Conservation (phyloP, 768 basidiomycete genomes). For the Floccularia luteovirens region DNA sequence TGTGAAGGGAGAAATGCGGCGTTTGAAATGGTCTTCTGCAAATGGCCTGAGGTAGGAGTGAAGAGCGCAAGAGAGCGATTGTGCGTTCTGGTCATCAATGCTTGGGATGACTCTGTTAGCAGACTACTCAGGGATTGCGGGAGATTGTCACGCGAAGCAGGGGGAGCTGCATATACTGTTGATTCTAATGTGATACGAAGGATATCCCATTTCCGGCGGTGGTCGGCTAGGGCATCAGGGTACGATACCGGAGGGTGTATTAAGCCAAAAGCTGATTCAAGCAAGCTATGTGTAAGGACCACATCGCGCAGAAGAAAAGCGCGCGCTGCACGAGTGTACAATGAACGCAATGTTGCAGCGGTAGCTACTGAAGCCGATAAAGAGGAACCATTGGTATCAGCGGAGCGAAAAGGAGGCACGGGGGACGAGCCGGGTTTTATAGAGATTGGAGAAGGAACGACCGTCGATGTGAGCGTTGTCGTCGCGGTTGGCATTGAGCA, state of each 20-base stretch:
- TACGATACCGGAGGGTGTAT: conserved; percentile 31
- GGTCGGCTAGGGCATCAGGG: conserved; percentile 35
- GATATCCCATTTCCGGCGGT: conserved; percentile 82
- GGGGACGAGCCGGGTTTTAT: conserved; percentile 19
- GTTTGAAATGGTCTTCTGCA: conserved; percentile 26
- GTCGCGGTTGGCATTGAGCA: conserved; percentile 46
- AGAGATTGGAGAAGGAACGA: conserved; percentile 18
- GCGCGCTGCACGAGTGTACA: conserved; percentile 71
- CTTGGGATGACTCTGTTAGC: conserved; percentile 50
- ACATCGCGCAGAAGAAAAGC: conserved; percentile 76
- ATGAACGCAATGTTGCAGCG: conserved; percentile 50
- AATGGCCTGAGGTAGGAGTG: conserved; percentile 34
- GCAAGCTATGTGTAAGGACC: conserved; percentile 53
- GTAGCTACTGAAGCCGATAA: conserved; percentile 20
- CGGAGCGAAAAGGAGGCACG: too few relatives aligned
- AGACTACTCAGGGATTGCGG: conserved; percentile 46
- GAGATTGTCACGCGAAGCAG: conserved; percentile 30
- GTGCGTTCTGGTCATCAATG: conserved; percentile 48
- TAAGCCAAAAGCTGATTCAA: conserved; percentile 62
- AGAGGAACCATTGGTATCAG: too few relatives aligned
- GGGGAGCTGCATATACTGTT: conserved; percentile 57
- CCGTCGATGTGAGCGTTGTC: conserved; percentile 24
- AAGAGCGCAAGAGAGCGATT: conserved; percentile 63
- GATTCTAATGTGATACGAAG: conserved; percentile 79
- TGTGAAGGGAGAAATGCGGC: conserved; percentile 61